Percentiles rank a stretch among this genome's conserved stretches.
phyloP scores from a whole-genome alignment of 768 basidiomycete genomes.

The Termitomyces sp. region DNA sequence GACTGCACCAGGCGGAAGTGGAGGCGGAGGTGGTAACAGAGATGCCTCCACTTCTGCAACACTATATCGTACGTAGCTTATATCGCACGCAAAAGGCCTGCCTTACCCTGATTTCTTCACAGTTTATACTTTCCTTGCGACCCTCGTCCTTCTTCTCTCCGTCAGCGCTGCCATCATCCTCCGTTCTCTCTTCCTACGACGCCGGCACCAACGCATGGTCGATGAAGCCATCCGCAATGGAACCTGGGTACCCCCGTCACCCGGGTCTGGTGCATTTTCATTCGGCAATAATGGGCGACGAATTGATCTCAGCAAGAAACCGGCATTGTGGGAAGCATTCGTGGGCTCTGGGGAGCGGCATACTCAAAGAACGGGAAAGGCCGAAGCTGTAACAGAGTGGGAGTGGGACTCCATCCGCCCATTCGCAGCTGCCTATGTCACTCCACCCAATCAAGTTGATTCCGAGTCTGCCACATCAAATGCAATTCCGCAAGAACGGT shows the following conservation, averaged over 20 bases:
- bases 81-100: not conserved
- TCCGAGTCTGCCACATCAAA: not conserved
- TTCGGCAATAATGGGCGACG: slow-evolving; percentile 14
- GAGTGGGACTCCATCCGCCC: slow-evolving; percentile 32
- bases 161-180: slow-evolving; percentile 66
- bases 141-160: slow-evolving; percentile 60
- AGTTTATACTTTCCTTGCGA: slow-evolving; percentile 55
- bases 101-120: not conserved
- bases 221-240: slow-evolving; percentile 64
- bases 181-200: slow-evolving; percentile 59
- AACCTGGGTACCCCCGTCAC: slow-evolving; percentile 46
- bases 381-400: slow-evolving; percentile 11
- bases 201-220: slow-evolving; percentile 52
- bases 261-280: slow-evolving; percentile 8
- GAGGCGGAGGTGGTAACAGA: not conserved
- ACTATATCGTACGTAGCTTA: slow-evolving; percentile 25
- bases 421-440: slow-evolving; percentile 25
- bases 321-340: slow-evolving; percentile 43
- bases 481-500: not conserved
- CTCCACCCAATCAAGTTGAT: slow-evolving; percentile 1
- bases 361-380: not conserved
- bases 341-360: slow-evolving; percentile 19
- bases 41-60: slow-evolving; percentile 15
- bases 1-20: not conserved
- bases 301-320: slow-evolving; percentile 41